Evolutionary conservation across 2,329 filamentous ascomycete genomes (phyloP), one percentile per base, ranked within the genome.

Genomic region (Aspergillus luchuensis): DNA sequence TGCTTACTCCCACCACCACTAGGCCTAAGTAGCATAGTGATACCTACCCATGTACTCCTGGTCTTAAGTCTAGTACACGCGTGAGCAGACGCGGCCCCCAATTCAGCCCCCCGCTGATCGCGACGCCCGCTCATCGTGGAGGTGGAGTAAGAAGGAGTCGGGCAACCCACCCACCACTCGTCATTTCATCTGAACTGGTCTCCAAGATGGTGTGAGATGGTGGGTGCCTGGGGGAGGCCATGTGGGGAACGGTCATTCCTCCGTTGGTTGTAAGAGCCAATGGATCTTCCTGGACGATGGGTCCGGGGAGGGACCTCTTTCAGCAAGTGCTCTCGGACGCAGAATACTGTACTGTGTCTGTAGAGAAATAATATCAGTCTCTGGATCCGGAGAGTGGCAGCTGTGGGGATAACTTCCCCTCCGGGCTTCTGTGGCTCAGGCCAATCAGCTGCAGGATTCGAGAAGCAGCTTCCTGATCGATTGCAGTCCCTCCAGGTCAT

Each of bases 371-470:
- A 15, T 38, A 56, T 23, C 56, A 56, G 51, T 23, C 56, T 58
- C 57, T 36, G 33, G 56, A 70, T 66, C 64, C 65, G 65, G 65
- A 63, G 63, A 63, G 19, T 51, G 54, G 48, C 60, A 56, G 49
- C 33, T 57, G 54, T 61, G 65, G 61, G 62, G 62, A 57, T 45
- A 13, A 19, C 19, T 23, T 30, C 47, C 25, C 43, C 23, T 39
- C 30, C 33, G 33, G 8, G 47, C 28, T 39, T 51, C 54, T 41
- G 19, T 17, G 23, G 30, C 49, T 25, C n/a, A 19, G 55, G 21
- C 59, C 59, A 61, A 61, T 61, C 43, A 58, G 6, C 5, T 15
- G 19, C 51, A 25, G 36, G 38, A 28, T 25, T 54, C 30, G 17
- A n/a, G 25, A 19, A 21, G 11, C 33, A 33, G 52, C 38, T 48